Evolutionary conservation across 805 yeast genomes (phyloP).

Genomic region (Teunomyces cretensis): DNA sequence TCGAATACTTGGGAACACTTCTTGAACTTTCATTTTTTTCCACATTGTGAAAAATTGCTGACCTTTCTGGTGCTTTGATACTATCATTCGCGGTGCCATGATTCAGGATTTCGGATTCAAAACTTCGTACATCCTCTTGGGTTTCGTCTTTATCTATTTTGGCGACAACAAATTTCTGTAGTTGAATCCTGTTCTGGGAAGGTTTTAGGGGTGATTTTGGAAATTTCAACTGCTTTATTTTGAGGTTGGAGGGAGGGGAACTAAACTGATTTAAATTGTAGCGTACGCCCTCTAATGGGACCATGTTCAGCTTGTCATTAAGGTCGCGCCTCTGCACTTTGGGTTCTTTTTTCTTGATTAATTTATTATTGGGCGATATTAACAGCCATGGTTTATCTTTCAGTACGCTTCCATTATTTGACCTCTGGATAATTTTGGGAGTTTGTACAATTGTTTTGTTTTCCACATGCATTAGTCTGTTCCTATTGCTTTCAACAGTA

Average conservation of each 20-base stretch:
- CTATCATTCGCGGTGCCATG: too few species aligned
- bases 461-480: background rate
- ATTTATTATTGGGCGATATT: background rate
- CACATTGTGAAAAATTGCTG: background rate
- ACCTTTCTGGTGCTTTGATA: background rate
- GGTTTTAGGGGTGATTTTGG: background rate
- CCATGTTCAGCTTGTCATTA: background rate
- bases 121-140: background rate
- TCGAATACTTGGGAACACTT: slow-evolving; percentile 6
- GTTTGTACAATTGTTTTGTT: background rate
- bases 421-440: background rate
- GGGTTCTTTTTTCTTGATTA: background rate
- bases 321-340: slow-evolving; percentile 1
- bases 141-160: background rate
- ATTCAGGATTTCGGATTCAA: background rate
- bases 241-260: slow-evolving; percentile 24
- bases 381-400: background rate
- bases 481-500: background rate
- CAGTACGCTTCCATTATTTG: background rate
- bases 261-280: background rate
- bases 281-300: background rate
- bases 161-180: background rate
- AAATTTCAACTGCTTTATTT: slow-evolving; percentile 12
- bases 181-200: too few species aligned
- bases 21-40: slow-evolving; percentile 8